phyloP scores from a whole-genome alignment of 1,139 yeast genomes.

The Sugiyamaella pinicola region DNA sequence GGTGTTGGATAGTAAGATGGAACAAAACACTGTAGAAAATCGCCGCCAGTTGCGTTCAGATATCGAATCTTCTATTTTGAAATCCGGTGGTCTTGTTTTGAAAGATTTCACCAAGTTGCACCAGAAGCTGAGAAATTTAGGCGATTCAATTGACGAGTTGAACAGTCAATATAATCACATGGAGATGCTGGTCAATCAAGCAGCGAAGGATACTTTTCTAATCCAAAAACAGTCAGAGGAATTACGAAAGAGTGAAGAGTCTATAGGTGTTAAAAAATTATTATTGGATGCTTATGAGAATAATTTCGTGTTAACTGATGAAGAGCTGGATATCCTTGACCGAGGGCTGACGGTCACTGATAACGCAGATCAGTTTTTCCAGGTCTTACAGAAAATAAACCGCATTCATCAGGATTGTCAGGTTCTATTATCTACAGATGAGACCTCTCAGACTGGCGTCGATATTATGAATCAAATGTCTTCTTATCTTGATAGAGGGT shows the following conservation, averaged over 20 bases:
- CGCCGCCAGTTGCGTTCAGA: conserved; percentile 66
- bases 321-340: conserved; percentile 53
- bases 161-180: conserved; percentile 39
- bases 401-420: conserved; percentile 67
- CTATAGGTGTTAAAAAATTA: conserved; percentile 54
- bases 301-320: conserved; percentile 68
- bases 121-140: conserved; percentile 49
- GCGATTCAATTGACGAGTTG: conserved; percentile 45
- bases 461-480: conserved; percentile 67
- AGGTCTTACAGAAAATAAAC: conserved; percentile 61
- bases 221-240: conserved; percentile 46
- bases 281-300: conserved; percentile 60
- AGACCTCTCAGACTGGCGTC: conserved; percentile 63
- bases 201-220: conserved; percentile 37
- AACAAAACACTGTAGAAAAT: conserved; percentile 39
- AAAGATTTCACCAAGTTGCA: conserved; percentile 60
- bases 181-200: conserved; percentile 35
- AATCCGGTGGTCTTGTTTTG: conserved; percentile 58
- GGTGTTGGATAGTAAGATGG: conserved; percentile 39
- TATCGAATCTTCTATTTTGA: conserved; percentile 70
- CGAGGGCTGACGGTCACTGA: conserved; percentile 33
- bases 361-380: conserved; percentile 63
- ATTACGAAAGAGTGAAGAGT: conserved; percentile 49
- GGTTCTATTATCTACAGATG: conserved; percentile 65
- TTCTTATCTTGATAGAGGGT: conserved; percentile 53